phyloP scores from a whole-genome alignment of 2,329 filamentous ascomycete species.

The Meredithiella fracta region DNA sequence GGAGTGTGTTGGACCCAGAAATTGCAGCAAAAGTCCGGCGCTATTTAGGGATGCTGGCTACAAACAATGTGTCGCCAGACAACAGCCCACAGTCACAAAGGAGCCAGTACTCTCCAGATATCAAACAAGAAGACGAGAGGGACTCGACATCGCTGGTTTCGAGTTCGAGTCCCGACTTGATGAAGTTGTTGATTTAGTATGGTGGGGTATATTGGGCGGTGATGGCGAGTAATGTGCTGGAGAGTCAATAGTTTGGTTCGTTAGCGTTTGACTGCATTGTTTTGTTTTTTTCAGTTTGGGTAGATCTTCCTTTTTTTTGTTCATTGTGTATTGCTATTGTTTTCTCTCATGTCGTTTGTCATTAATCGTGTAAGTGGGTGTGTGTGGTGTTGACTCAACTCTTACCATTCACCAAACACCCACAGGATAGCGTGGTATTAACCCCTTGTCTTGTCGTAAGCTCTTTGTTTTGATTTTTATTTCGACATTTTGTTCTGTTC shows the following conservation, averaged over 20 bases:
- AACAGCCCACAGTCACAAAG: background rate
- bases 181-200: background rate
- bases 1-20: background rate
- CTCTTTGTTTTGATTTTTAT: background rate
- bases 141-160: background rate
- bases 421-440: background rate
- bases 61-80: background rate
- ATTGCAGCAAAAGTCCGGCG: background rate
- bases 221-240: background rate
- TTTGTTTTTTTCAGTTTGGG: background rate
- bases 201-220: background rate
- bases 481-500: background rate
- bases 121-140: background rate
- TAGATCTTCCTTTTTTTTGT: background rate
- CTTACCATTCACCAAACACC: background rate
- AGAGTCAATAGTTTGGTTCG: background rate
- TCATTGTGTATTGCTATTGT: background rate
- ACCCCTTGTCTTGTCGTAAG: background rate
- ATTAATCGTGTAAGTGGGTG: background rate
- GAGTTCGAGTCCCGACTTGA: background rate
- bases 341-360: background rate
- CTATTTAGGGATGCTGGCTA: background rate
- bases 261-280: background rate
- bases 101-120: background rate
- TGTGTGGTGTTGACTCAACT: background rate